These are phyloP conservation scores for Chionographis japonica DNA, from an alignment of 106 monocot genomes.

Conservation along the genomic window DNA sequence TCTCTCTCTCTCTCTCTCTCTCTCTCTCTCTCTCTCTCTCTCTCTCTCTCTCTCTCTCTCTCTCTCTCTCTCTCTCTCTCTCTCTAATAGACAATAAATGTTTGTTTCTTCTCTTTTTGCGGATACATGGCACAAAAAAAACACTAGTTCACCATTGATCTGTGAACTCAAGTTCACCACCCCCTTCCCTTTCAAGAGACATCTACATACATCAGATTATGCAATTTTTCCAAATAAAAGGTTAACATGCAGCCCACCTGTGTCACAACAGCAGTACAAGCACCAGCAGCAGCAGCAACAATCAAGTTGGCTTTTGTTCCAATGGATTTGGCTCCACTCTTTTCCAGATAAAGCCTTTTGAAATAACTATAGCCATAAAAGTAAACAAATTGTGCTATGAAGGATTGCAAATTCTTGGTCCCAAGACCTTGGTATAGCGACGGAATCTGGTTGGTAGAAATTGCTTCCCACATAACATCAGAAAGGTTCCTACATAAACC, in stretches of 20 bases:
- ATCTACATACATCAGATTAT: too few relatives aligned
- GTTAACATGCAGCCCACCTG: conserved; percentile 34
- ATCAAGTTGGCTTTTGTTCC: conserved; percentile 89
- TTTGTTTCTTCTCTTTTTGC: too few relatives aligned
- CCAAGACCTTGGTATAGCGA: conserved; percentile 91
- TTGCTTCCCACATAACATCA: conserved; percentile 90
- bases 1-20: too few relatives aligned
- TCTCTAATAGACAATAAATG: too few relatives aligned
- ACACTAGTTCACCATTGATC: too few relatives aligned
- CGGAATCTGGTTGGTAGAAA: conserved; percentile 56
- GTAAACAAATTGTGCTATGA: conserved; percentile 88
- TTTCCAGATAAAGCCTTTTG: conserved; percentile 75
- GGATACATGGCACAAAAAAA: too few relatives aligned
- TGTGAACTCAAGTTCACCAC: too few relatives aligned
- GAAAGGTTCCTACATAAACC: conserved; percentile 61
- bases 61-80: too few relatives aligned
- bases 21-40: too few relatives aligned
- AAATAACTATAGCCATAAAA: conserved; percentile 99
- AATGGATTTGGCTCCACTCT: conserved; percentile 62
- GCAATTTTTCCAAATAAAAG: too few relatives aligned
- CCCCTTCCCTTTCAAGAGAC: too few relatives aligned
- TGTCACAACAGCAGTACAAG: conserved; percentile 79
- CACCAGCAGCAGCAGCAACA: conserved; percentile 91
- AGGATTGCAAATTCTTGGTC: conserved; percentile 88
- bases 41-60: too few relatives aligned